These are phyloP conservation scores for Hymenoscyphus fructigenus DNA, from an alignment of 2,329 filamentous ascomycete genomes.

Conservation along the genomic window DNA sequence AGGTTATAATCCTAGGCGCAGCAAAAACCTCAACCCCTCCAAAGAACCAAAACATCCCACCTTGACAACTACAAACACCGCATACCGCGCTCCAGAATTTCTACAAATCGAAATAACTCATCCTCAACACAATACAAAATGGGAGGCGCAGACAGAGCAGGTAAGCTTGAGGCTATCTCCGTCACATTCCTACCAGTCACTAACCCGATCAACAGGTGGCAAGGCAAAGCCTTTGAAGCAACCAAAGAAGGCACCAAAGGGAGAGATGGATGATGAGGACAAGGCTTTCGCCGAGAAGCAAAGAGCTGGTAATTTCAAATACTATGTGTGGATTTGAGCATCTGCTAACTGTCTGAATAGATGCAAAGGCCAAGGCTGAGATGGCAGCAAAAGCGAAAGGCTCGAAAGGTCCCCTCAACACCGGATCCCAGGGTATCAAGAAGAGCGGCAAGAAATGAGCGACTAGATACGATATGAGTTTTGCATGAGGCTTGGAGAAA, in stretches of 20 bases:
- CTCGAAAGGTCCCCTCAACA: conserved; percentile 86
- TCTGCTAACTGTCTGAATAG: conserved; percentile 41
- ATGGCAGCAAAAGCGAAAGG: conserved; percentile 72
- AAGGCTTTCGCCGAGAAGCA: conserved; percentile 81
- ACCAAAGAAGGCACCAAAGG: conserved; percentile 73
- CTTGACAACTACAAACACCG: conserved; percentile 5
- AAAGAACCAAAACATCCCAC: conserved; percentile 20
- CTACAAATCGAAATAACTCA: conserved; percentile 2
- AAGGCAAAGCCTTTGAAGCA: conserved; percentile 85
- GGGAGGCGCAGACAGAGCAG: conserved; percentile 68
- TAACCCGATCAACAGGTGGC: conserved; percentile 56
- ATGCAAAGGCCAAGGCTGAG: conserved; percentile 83
- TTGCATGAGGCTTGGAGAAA: conserved; percentile 10
- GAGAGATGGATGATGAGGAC: conserved; percentile 86
- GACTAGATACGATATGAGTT: not conserved
- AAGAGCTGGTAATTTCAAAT: conserved; percentile 65
- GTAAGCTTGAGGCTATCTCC: conserved; percentile 40
- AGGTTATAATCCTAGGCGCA: too few species aligned
- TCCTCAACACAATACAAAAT: conserved; percentile 51
- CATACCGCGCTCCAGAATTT: not conserved
- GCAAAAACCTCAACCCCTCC: conserved; percentile 20
- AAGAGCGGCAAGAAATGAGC: conserved; percentile 92
- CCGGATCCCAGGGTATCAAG: conserved; percentile 87
- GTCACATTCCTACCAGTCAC: not conserved
- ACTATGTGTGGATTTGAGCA: conserved; percentile 1